These are phyloP conservation scores for Agrostemma githago DNA, from an alignment of 148 eudicot species.

Conservation along the genomic window DNA sequence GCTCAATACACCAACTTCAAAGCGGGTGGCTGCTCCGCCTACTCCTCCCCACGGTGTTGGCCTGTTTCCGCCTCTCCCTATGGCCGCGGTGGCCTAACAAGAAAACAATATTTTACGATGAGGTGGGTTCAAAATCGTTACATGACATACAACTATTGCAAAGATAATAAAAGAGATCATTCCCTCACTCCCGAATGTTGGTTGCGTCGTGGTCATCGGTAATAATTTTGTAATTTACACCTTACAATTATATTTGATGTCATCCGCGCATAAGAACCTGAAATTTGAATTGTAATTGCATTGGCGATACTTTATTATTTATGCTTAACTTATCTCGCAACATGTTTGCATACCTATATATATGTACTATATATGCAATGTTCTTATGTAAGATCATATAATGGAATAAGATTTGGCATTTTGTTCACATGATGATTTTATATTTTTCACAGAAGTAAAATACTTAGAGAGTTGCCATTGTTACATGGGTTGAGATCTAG, in stretches of 20 bases:
- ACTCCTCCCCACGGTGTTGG: slow-evolving; percentile 48
- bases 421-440: no score
- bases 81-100: slow-evolving; percentile 55
- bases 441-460: no score
- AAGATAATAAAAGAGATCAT: slow-evolving; percentile 68
- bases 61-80: slow-evolving; percentile 66
- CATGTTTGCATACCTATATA: no score
- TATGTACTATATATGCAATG: no score
- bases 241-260: background rate
- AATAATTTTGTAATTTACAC: background rate
- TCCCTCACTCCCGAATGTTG: slow-evolving; percentile 83
- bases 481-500: no score
- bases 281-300: background rate
- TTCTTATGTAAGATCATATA: no score
- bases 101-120: slow-evolving; percentile 53
- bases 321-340: no score
- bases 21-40: slow-evolving; percentile 71
- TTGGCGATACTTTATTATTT: no score
- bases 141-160: slow-evolving; percentile 70
- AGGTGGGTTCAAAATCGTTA: slow-evolving; percentile 63
- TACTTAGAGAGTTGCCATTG: no score
- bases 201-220: background rate
- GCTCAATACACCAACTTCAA: slow-evolving; percentile 70
- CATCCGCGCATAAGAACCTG: background rate
- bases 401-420: no score